Conservation (phyloP, 177 flowering plant species). For the Vitis hybrid region DNA sequence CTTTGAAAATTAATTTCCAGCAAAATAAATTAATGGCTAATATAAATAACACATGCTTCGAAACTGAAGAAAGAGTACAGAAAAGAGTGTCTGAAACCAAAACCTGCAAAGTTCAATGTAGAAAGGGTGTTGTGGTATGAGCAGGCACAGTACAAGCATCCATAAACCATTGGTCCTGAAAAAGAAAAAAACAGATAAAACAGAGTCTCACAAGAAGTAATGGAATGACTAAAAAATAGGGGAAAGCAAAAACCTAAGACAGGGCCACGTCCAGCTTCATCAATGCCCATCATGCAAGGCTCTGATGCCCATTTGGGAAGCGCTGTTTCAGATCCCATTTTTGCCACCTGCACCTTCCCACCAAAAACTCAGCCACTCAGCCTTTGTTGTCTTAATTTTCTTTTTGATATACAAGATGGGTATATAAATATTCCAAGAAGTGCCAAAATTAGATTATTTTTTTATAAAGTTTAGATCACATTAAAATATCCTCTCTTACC, state of each 20-base stretch:
- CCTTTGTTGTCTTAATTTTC: no score
- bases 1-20: no score
- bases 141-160: conserved; percentile 81
- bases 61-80: not conserved
- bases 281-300: conserved; percentile 97
- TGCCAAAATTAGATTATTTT: no score
- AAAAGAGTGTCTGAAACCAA: not conserved
- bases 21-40: no score
- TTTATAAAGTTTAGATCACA: no score
- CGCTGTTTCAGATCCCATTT: conserved; percentile 43
- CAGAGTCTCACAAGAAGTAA: not conserved
- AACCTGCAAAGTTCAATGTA: conserved; percentile 81
- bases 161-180: conserved; percentile 94
- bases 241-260: conserved; percentile 58
- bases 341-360: not conserved
- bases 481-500: no score
- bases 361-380: not conserved
- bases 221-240: conserved; percentile 3
- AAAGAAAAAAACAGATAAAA: not conserved
- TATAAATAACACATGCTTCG: not conserved
- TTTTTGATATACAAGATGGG: no score
- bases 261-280: conserved; percentile 98
- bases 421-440: no score
- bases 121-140: conserved; percentile 74
- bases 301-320: conserved; percentile 72